phyloP scores from a whole-genome alignment of 495 filamentous ascomycete species.

The Halenospora varia region DNA sequence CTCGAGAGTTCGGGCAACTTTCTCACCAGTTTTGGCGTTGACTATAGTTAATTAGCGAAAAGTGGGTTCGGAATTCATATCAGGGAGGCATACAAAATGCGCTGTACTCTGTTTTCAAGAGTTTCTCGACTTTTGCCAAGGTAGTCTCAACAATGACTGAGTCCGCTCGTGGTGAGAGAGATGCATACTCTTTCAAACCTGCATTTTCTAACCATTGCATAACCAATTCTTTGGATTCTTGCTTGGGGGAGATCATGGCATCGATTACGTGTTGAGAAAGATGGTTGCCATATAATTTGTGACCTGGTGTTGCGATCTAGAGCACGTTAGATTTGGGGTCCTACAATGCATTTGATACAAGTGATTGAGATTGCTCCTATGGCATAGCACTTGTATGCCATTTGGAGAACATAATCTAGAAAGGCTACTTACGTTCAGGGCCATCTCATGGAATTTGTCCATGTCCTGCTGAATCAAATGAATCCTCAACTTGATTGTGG shows the following conservation, averaged over 20 bases:
- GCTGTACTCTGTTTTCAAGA: constrained; percentile 19
- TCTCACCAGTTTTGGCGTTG: constrained; percentile 3
- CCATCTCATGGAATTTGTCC: constrained; percentile 23
- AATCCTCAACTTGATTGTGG: constrained; percentile 15
- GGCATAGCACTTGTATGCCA: neutral
- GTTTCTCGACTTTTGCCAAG: constrained; percentile 21
- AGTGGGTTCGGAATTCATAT: too few relatives aligned
- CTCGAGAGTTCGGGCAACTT: constrained; percentile 28
- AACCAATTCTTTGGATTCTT: constrained; percentile 21
- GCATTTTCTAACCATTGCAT: constrained; percentile 19
- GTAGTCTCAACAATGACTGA: constrained; percentile 19
- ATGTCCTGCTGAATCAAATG: constrained; percentile 21
- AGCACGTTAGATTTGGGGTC: neutral
- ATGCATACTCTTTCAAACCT: constrained; percentile 10
- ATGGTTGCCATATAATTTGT: constrained; percentile 21
- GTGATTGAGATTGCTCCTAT: neutral
- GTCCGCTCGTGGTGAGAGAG: constrained; percentile 14
- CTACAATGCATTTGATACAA: neutral
- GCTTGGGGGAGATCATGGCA: constrained; percentile 20
- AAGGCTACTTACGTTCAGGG: constrained; percentile 15
- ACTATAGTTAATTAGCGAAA: constrained; percentile 7
- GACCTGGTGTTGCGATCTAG: constrained; percentile 23
- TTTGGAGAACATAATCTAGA: neutral
- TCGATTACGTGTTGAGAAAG: constrained; percentile 21
- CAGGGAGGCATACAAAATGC: too few relatives aligned